Evolutionary conservation across 2,329 filamentous ascomycete species (phyloP).

Genomic region (Erysiphe pulchra): DNA sequence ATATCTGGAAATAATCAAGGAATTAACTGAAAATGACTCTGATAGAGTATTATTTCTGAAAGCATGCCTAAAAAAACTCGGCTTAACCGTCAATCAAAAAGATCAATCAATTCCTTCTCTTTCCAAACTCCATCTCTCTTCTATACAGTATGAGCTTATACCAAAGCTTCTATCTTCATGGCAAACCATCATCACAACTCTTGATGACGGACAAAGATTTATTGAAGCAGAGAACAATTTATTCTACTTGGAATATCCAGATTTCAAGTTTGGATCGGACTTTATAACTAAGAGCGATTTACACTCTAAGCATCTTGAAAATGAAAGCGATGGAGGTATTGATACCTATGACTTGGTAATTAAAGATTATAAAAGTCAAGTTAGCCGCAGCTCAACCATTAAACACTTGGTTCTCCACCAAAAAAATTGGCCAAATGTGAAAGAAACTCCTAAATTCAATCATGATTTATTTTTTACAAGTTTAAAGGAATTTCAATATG

Average conservation of each 20-base stretch:
- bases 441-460: constrained; percentile 66
- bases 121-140: constrained; percentile 61
- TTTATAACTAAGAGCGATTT: no score
- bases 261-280: no score
- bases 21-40: constrained; percentile 41
- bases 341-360: constrained; percentile 10
- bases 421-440: constrained; percentile 34
- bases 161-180: constrained; percentile 38
- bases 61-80: constrained; percentile 54
- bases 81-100: constrained; percentile 50
- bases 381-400: constrained; percentile 17
- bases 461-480: constrained; percentile 55
- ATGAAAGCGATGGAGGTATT: constrained; percentile 28
- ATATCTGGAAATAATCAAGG: constrained; percentile 44
- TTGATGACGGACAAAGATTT: constrained; percentile 32
- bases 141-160: constrained; percentile 36
- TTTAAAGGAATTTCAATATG: constrained; percentile 35
- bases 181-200: constrained; percentile 34
- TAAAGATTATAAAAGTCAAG: constrained; percentile 22
- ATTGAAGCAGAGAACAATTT: constrained; percentile 63
- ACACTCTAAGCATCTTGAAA: no score
- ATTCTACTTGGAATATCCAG: constrained; percentile 43
- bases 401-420: constrained; percentile 58
- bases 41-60: constrained; percentile 51
- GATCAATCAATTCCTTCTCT: constrained; percentile 48